These are phyloP conservation scores for Cotoneaster glaucophyllus DNA, from an alignment of 306 rosid genomes.

Conservation along the genomic window DNA sequence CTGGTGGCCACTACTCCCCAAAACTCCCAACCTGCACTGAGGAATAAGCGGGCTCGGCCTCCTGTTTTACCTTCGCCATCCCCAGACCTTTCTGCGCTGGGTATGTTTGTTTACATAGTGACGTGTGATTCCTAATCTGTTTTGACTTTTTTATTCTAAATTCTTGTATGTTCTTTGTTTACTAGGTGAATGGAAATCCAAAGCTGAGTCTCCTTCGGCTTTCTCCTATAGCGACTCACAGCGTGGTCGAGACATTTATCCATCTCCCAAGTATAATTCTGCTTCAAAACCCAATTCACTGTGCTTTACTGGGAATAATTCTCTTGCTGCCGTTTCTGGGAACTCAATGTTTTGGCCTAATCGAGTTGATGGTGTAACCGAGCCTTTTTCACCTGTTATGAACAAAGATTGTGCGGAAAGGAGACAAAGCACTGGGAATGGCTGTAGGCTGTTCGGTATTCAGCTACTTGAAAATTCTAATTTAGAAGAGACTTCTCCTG, in stretches of 20 bases:
- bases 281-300: constrained; percentile 46
- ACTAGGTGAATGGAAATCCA: constrained; percentile 75
- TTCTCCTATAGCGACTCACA: constrained; percentile 60
- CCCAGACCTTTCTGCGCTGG: constrained; percentile 56
- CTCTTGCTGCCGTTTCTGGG: constrained; percentile 52
- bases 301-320: constrained; percentile 60
- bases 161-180: constrained; percentile 9
- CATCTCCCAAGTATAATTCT: constrained; percentile 57
- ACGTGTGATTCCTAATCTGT: constrained; percentile 2
- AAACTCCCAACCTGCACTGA: constrained; percentile 62
- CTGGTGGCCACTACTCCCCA: constrained; percentile 61
- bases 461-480: constrained; percentile 65
- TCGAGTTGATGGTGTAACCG: constrained; percentile 53
- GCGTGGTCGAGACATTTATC: constrained; percentile 54
- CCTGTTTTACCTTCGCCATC: constrained; percentile 55
- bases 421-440: constrained; percentile 63
- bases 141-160: constrained; percentile 2
- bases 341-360: constrained; percentile 61
- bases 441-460: constrained; percentile 86
- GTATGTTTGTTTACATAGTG: constrained; percentile 31
- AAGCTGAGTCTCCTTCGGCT: constrained; percentile 49
- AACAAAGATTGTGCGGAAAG: constrained; percentile 55
- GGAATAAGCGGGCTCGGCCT: constrained; percentile 86
- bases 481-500: constrained; percentile 49
- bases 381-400: constrained; percentile 48